A percentile compares a stretch with the other conserved stretches of the same genome.
These are phyloP conservation scores for Litsea cubeba DNA, from an alignment of 164 flowering plant genomes.

Conservation along the genomic window DNA sequence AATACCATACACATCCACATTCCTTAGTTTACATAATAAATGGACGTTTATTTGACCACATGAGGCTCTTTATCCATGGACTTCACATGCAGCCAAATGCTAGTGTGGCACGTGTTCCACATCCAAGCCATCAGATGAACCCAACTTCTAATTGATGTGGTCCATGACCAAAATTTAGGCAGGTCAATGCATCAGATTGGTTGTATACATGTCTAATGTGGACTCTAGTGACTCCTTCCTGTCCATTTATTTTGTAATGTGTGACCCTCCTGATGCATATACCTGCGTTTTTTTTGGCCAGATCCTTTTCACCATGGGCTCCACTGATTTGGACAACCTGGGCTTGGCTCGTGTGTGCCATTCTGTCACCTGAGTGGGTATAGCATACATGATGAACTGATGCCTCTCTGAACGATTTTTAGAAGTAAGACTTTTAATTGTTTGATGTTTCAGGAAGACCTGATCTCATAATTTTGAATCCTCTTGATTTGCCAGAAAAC, in stretches of 20 bases:
- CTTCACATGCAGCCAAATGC: too few species aligned
- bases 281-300: too few species aligned
- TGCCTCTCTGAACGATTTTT: neutral
- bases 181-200: neutral
- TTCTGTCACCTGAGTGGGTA: neutral
- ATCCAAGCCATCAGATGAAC: too few species aligned
- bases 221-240: neutral
- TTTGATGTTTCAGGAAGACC: neutral
- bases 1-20: neutral
- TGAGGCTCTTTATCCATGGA: neutral
- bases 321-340: too few species aligned
- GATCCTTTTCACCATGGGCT: too few species aligned
- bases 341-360: too few species aligned
- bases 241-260: neutral
- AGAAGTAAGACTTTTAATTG: neutral
- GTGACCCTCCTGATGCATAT: neutral
- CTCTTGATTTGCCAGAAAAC: constrained; percentile 50
- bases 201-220: neutral
- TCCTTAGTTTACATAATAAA: neutral
- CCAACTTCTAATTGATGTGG: too few species aligned
- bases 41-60: neutral
- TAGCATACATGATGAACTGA: neutral
- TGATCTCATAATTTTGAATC: neutral
- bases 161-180: neutral
- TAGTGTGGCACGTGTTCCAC: too few species aligned